A percentile compares a stretch with the other conserved stretches of the same genome.
Evolutionary conservation across 1,284 basidiomycete species (phyloP).

Genomic region (Rhodofomes roseus): DNA sequence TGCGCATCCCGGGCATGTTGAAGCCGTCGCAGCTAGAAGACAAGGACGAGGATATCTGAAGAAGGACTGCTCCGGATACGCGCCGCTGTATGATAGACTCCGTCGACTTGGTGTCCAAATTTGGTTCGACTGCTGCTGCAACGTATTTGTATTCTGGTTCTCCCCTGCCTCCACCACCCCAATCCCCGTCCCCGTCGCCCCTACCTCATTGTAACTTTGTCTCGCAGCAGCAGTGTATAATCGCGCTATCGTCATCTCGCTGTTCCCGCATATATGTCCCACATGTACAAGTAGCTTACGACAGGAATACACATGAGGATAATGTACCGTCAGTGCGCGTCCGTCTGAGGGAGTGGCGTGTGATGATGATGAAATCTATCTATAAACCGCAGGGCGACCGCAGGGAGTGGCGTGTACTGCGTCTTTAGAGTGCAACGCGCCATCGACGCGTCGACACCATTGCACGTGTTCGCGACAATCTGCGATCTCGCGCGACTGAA

Average conservation of each 20-base stretch:
- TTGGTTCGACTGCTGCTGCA: constrained; percentile 5
- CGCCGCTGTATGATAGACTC: constrained; percentile 22
- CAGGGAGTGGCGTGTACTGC: too few relatives aligned
- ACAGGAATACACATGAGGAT: constrained; percentile 23
- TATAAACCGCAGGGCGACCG: too few relatives aligned
- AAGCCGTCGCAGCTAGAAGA: constrained; percentile 95
- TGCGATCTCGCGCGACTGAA: not conserved
- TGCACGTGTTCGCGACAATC: not conserved
- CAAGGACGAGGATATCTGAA: constrained; percentile 81
- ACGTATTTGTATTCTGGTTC: constrained; percentile 7
- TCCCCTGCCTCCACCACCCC: constrained; percentile 6
- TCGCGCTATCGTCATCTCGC: constrained; percentile 31
- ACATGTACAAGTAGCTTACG: constrained; percentile 33
- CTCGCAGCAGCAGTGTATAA: constrained; percentile 23
- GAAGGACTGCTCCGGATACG: constrained; percentile 15
- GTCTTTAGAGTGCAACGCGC: too few relatives aligned
- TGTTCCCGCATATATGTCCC: constrained; percentile 28
- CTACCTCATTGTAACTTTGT: constrained; percentile 6
- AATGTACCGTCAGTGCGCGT: constrained; percentile 14
- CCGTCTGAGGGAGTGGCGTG: not conserved
- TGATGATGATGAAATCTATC: too few relatives aligned
- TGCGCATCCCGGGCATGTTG: constrained; percentile 97
- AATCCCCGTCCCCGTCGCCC: constrained; percentile 8
- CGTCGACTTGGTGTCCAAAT: constrained; percentile 3
- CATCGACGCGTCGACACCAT: not conserved